Base-by-base conservation (phyloP, 1,139 yeast species). In the Hyphopichia burtonii region DNA sequence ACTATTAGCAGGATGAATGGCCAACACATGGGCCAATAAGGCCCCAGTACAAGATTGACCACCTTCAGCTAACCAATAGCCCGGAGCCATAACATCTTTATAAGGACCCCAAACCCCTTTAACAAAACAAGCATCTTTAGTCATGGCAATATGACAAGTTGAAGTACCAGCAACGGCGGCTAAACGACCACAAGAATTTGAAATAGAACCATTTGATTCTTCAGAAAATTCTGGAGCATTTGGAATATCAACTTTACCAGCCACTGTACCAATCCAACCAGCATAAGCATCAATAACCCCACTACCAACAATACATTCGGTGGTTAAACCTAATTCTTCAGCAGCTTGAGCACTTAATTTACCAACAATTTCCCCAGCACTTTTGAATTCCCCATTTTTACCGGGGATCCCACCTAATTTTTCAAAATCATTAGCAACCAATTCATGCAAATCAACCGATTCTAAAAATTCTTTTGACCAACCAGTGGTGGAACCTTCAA, bases 81-180 rank as follows among this genome's bases (percentile, higher is more conserved):
- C 90, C 31, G 88, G 86, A 16, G 94, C 87, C 72, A 93, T 76
- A 10, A 88, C 96, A 61, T 91, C 96, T 55, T 90, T 78, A 66
- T 93, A 93, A 3, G 99, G 99, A 17, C 99, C 99, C 99, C 99
- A 93, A 28, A 93, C 97, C 44, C 99, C 99, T 39, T 89, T 82
- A 12, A 93, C 98, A 61, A 93, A 91, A 39, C 89, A 80, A 0
- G 96, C 87, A 27, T 87, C 85, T 49, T 80, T 77, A 30, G 96
- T 86, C 78, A 91, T 77, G 45, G 90, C 91, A 54, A 93, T 81
- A 63, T 93, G 99, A 62, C 99, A 93, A 2, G 99, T 93, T 1
- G 97, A 90, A 5, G 99, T 93, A 47, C 99, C 99, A 0, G 99
- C 99, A 22, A 93, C 97, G 1, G 97, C 96, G 14, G 99, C 98